Conservation (phyloP, 371 early-diverging fungal genomes). For the Zychaea mexicana region DNA sequence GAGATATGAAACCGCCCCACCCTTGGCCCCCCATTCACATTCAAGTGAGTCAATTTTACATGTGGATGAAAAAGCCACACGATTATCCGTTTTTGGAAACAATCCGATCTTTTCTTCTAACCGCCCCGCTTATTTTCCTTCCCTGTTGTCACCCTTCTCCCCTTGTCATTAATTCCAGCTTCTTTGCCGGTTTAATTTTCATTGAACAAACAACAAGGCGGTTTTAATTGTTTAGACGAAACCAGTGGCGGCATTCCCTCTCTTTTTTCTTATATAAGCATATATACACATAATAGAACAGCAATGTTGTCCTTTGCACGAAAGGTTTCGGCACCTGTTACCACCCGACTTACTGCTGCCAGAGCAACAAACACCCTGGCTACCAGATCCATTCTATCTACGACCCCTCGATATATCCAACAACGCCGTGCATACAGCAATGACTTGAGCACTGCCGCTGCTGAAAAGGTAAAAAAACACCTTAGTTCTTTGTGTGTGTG, state of each 20-base stretch:
- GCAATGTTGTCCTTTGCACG: slow-evolving; percentile 38
- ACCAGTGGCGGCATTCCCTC: neutral
- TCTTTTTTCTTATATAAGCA: too few relatives aligned
- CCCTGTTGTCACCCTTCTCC: neutral
- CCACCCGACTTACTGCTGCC: slow-evolving; percentile 21
- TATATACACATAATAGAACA: neutral
- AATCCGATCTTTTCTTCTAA: neutral
- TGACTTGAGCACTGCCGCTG: slow-evolving; percentile 26
- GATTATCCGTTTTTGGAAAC: neutral
- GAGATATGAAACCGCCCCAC: too few relatives aligned
- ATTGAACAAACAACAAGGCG: neutral
- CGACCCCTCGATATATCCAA: slow-evolving; percentile 9
- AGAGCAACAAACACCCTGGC: slow-evolving; percentile 15
- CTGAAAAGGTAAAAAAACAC: slow-evolving; percentile 39
- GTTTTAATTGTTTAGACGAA: neutral
- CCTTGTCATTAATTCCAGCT: neutral
- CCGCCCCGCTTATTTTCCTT: neutral
- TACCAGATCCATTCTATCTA: slow-evolving; percentile 11
- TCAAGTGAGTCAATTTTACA: neutral
- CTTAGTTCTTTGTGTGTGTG: neutral
- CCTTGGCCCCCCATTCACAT: neutral
- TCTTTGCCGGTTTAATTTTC: neutral
- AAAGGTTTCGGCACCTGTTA: slow-evolving; percentile 26
- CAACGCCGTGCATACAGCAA: slow-evolving; percentile 24
- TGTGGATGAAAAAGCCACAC: neutral